Conservation (phyloP, 495 filamentous ascomycete genomes). For the Delitschia confertaspora region DNA sequence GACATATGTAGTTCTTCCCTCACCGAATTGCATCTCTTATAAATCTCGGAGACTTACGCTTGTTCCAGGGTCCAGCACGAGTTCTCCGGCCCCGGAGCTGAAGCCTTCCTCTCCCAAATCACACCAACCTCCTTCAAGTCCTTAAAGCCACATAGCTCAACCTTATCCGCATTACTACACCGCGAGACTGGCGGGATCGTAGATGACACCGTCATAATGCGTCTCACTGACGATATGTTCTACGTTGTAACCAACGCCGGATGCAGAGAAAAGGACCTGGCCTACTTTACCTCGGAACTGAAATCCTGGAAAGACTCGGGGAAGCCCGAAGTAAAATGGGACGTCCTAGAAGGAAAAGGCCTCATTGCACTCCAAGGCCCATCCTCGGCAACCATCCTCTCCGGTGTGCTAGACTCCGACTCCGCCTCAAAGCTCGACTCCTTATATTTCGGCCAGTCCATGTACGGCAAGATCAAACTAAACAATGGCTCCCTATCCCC, state of each 20-base stretch:
- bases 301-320: slow-evolving; percentile 40
- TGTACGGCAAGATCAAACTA: slow-evolving; percentile 46
- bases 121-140: slow-evolving; percentile 61
- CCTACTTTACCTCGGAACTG: slow-evolving; percentile 60
- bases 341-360: slow-evolving; percentile 57
- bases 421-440: slow-evolving; percentile 49
- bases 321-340: slow-evolving; percentile 51
- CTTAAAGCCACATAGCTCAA: slow-evolving; percentile 53
- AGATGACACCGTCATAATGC: slow-evolving; percentile 84
- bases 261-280: slow-evolving; percentile 76
- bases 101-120: slow-evolving; percentile 65
- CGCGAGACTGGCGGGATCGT: slow-evolving; percentile 79
- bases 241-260: slow-evolving; percentile 97
- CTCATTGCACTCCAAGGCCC: slow-evolving; percentile 87
- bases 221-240: slow-evolving; percentile 58
- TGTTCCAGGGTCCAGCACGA: slow-evolving; percentile 53
- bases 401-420: slow-evolving; percentile 34
- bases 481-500: slow-evolving; percentile 34
- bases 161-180: slow-evolving; percentile 71
- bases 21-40: not conserved
- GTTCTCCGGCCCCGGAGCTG: slow-evolving; percentile 69
- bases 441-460: slow-evolving; percentile 74
- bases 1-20: slow-evolving; percentile 53
- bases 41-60: slow-evolving; percentile 1
- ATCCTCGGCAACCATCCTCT: slow-evolving; percentile 54